Percentiles rank a stretch among this genome's conserved stretches.
These are phyloP conservation scores for Pneumocystis canis DNA, from an alignment of 1,139 yeast genomes.

Conservation along the genomic window DNA sequence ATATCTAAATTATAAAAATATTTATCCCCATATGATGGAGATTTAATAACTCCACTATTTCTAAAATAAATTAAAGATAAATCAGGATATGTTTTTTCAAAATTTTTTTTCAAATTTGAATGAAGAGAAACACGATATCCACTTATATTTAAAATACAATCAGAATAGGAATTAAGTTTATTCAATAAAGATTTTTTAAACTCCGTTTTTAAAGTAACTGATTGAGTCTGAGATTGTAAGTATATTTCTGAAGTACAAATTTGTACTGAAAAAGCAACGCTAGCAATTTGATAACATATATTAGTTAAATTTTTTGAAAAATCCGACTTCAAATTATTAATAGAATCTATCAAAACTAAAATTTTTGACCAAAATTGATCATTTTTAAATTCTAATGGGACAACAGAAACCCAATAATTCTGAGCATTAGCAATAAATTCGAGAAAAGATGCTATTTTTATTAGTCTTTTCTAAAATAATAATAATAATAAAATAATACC, in stretches of 20 bases:
- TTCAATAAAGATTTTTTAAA: background rate
- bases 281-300: background rate
- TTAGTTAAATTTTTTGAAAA: background rate
- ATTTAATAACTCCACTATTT: background rate
- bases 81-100: background rate
- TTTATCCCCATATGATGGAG: constrained; percentile 33
- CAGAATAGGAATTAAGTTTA: background rate
- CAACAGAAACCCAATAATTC: background rate
- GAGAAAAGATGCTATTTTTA: background rate
- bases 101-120: background rate
- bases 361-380: background rate
- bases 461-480: background rate
- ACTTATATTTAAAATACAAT: background rate
- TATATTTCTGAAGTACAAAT: background rate
- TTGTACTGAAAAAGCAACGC: background rate
- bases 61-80: background rate
- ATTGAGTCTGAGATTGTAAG: background rate
- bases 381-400: background rate
- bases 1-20: constrained; percentile 47
- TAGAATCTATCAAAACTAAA: background rate
- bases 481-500: background rate
- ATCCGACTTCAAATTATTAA: background rate
- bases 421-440: background rate
- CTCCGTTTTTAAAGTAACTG: background rate
- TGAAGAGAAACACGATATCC: background rate